Evolutionary conservation across 768 basidiomycete genomes (phyloP).

Genomic region (Boletus reticulatus): DNA sequence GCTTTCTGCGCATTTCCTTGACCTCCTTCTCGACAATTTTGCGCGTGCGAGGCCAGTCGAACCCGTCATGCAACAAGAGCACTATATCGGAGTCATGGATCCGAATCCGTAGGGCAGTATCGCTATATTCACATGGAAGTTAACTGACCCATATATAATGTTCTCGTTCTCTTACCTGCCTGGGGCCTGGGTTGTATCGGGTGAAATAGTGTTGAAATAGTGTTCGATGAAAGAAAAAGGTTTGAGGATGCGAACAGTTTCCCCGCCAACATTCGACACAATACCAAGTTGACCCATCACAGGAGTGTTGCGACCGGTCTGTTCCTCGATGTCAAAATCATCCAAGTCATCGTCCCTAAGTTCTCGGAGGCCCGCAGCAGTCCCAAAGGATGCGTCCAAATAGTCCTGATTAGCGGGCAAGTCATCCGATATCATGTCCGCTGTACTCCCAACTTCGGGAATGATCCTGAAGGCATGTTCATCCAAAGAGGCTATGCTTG

Average conservation of each 20-base stretch:
- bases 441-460: slow-evolving; percentile 74
- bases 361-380: slow-evolving; percentile 73
- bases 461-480: slow-evolving; percentile 74
- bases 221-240: slow-evolving; percentile 69
- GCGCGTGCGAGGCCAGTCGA: slow-evolving; percentile 89
- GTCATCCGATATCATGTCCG: slow-evolving; percentile 91
- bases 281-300: slow-evolving; percentile 36
- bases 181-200: slow-evolving; percentile 46
- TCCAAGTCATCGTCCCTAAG: slow-evolving; percentile 72
- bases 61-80: slow-evolving; percentile 86
- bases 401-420: slow-evolving; percentile 88
- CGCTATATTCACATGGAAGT: slow-evolving; percentile 36
- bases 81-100: slow-evolving; percentile 61
- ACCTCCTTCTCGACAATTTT: slow-evolving; percentile 85
- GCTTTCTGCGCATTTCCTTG: slow-evolving; percentile 79
- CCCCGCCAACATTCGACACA: slow-evolving; percentile 69
- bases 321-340: slow-evolving; percentile 48
- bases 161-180: slow-evolving; percentile 41
- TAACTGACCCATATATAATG: background rate
- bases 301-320: slow-evolving; percentile 13
- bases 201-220: slow-evolving; percentile 65
- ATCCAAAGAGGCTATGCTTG: slow-evolving; percentile 64
- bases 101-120: slow-evolving; percentile 51
- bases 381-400: slow-evolving; percentile 77
- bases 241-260: slow-evolving; percentile 79